phyloP scores from a whole-genome alignment of 306 rosid genomes.

The Rubus parviflorus region DNA sequence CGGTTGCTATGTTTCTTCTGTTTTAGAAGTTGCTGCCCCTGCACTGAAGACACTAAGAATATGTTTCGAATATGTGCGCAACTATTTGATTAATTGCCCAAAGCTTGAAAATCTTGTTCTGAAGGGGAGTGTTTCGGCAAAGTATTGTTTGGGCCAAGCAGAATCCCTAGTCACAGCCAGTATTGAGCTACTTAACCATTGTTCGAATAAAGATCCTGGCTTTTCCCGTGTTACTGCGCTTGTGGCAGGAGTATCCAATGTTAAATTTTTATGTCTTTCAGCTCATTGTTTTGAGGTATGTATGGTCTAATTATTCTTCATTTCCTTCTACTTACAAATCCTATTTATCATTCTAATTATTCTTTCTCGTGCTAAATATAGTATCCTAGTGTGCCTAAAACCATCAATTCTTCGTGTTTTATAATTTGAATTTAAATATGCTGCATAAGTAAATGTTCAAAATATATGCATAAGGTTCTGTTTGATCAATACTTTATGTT shows the following conservation, averaged over 20 bases:
- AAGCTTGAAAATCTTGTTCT: constrained; percentile 13
- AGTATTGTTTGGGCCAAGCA: neutral
- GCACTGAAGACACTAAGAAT: neutral
- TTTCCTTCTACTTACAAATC: no score
- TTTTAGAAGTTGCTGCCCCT: neutral
- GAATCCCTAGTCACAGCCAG: neutral
- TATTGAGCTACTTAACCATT: neutral
- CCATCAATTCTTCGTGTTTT: no score
- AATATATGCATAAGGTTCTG: no score
- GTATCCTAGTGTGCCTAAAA: no score
- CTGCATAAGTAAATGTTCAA: no score
- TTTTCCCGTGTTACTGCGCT: neutral
- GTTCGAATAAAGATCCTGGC: neutral
- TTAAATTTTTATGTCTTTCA: neutral
- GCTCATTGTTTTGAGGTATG: neutral
- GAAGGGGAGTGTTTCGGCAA: neutral
- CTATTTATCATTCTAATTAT: neutral
- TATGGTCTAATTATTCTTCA: neutral
- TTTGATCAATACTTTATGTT: neutral
- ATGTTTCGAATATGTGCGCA: no score
- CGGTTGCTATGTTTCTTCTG: neutral
- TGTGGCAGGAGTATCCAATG: neutral
- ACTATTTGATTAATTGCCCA: neutral
- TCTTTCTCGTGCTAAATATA: no score
- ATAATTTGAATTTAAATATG: no score